Base-by-base conservation (phyloP, 495 filamentous ascomycete genomes). In the Corynascus novoguineensis region DNA sequence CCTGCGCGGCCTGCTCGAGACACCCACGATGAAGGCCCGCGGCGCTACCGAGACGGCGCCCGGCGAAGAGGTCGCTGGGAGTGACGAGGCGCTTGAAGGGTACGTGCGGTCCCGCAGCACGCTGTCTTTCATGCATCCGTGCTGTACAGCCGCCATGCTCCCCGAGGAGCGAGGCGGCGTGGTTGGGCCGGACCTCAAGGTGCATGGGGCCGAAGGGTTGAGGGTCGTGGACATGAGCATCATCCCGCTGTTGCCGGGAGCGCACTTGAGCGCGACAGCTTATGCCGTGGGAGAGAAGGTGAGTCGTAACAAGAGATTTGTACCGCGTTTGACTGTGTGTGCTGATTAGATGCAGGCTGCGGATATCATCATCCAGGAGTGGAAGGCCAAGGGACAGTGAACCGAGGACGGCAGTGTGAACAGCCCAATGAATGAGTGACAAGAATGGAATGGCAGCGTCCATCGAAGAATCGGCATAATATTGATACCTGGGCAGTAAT, bases 101-200 rank as follows among this genome's bases (percentile, higher is more conserved):
- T 68, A 46, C 17, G 44, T 64, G 37, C 45, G 52, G 1, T 0
- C 12, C 27, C 19, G 57, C 21, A 34, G 31, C 14, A 51, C 19
- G 4, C 17, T 56, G 25, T 57, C 50, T 21, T 67, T 61, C 24
- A 29, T 49, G 53, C 65, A 67, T 46, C 65, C 65, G 6, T 67
- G 62, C 50, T 77, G 79, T 32, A 83, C 81, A 2, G 74, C 75
- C 31, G 75, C 77, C 1, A 81, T 82, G 80, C 62, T 83, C 66
- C 81, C 81, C 0, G 68, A 66, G 47, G 65, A 70, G 28, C 62
- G 73, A 1, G 80, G 81, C 15, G 82, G 82, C 5, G 73, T 77
- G 2, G 73, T 77, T 11, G 69, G 70, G 19, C 49, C 65, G 38
- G 60, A 59, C n/a, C 56, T 76, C 11, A 68, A 62, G 51, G 75